Evolutionary conservation across 2,329 filamentous ascomycete species (phyloP).

Genomic region (Botrytis aclada): DNA sequence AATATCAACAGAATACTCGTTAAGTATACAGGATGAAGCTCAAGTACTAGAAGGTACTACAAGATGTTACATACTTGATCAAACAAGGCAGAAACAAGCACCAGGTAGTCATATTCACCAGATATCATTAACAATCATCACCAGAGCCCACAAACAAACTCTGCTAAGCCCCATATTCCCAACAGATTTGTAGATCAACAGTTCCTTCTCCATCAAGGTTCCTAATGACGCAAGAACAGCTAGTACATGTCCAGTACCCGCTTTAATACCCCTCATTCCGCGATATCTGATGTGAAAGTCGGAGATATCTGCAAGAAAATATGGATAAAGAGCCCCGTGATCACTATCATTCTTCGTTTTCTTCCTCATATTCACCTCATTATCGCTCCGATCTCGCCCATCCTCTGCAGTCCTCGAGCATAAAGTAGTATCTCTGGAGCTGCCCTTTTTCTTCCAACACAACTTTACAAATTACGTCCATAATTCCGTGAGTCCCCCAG

Average conservation of each 20-base stretch:
- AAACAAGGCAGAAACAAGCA: not conserved
- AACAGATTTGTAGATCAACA: not conserved
- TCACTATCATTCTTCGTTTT: not conserved
- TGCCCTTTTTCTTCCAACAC: not conserved
- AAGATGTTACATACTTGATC: not conserved
- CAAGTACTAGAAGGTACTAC: not conserved
- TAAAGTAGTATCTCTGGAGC: not conserved
- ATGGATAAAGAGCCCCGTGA: not conserved
- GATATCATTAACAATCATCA: not conserved
- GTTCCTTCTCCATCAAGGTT: slow-evolving; percentile 1
- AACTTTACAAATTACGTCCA: not conserved
- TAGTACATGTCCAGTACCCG: not conserved
- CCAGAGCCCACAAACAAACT: not conserved
- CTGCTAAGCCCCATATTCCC: not conserved
- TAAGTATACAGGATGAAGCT: not conserved
- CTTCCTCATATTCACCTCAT: not conserved
- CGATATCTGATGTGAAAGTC: not conserved
- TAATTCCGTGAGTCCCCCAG: no score
- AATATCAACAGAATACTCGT: not conserved
- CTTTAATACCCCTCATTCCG: slow-evolving; percentile 10
- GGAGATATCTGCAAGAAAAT: not conserved
- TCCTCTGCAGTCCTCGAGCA: not conserved
- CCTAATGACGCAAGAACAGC: not conserved
- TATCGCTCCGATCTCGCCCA: not conserved
- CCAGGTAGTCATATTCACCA: not conserved